Evolutionary conservation across 805 yeast species (phyloP).

Genomic region (Tanozyma kutaoensis): DNA sequence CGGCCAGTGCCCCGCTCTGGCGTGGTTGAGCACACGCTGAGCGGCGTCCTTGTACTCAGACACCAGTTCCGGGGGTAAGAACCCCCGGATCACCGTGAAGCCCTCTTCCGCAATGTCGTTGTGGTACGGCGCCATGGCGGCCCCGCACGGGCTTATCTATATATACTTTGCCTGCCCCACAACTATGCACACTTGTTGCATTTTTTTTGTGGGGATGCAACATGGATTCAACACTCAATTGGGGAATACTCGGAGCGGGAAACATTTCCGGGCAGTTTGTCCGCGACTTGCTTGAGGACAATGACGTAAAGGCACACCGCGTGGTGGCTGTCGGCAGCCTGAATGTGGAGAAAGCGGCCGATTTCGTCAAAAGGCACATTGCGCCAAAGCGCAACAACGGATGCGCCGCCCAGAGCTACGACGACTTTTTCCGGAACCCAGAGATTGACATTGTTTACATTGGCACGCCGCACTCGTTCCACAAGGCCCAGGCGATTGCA

Average conservation of each 20-base stretch:
- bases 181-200: no score
- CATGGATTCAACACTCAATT: no score
- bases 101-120: slow-evolving; percentile 22
- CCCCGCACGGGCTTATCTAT: no score
- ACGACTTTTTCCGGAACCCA: slow-evolving; percentile 27
- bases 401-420: slow-evolving; percentile 24
- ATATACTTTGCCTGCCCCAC: no score
- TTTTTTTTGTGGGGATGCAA: no score
- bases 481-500: slow-evolving; percentile 28
- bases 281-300: slow-evolving; percentile 14
- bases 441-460: slow-evolving; percentile 37
- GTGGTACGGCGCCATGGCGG: no score
- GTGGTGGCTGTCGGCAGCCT: slow-evolving; percentile 28
- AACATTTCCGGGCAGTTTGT: slow-evolving; percentile 33
- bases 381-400: slow-evolving; percentile 10
- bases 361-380: slow-evolving; percentile 12
- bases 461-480: slow-evolving; percentile 42
- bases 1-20: slow-evolving; percentile 35
- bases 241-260: slow-evolving; percentile 42
- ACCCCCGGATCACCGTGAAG: slow-evolving; percentile 23
- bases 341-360: slow-evolving; percentile 17
- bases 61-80: slow-evolving; percentile 28
- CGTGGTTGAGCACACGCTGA: slow-evolving; percentile 21
- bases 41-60: slow-evolving; percentile 21
- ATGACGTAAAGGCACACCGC: slow-evolving; percentile 15